Evolutionary conservation across 306 rosid species (phyloP), one percentile per base, ranked within the genome.

Genomic region (Castanopsis chinensis): DNA sequence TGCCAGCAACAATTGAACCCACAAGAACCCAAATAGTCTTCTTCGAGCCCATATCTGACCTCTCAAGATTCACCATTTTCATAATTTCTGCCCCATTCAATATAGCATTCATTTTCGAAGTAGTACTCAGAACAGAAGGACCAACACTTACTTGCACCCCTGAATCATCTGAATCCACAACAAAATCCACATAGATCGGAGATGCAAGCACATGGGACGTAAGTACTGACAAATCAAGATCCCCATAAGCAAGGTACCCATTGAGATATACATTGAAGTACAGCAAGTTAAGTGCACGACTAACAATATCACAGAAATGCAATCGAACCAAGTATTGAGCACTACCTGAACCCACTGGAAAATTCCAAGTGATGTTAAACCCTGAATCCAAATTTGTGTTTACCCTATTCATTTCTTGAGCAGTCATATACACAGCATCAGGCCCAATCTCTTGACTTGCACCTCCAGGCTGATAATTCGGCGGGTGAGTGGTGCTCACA

Each of bases 1-100:
- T 71, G 71, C 94, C 96, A 73, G 97, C 98, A 80, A 86, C 82
- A 86, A 84, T 20, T 18, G 90, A 84, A 80, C 90, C 90, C 67
- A 91, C 64, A 79, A 90, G 45, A 80, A 88, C 74, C 99, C 94
- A 81, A 73, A 75, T 69, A 8, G 28, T 84, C 45, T 73, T 83
- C 83, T 86, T 86, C 68, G 58, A 63, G 30, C 41, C 83, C 74
- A 4, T n/a, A 33, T 68, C 37, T 8, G 82, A 10, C 65, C 68
- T 73, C 32, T 69, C 79, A 32, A 75, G 80, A 79, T 81, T 85
- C 76, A 88, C 84, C 83, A 96, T 87, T 87, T 87, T 86, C 99
- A 96, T 88, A 75, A 96, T 91, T 96, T 96, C 99, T 5, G 94
- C 99, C 45, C 99, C 99, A 86, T 96, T 96, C 88, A 96, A 82